Conservation (phyloP, 2,329 filamentous ascomycete genomes). For the Fusarium penzigii region DNA sequence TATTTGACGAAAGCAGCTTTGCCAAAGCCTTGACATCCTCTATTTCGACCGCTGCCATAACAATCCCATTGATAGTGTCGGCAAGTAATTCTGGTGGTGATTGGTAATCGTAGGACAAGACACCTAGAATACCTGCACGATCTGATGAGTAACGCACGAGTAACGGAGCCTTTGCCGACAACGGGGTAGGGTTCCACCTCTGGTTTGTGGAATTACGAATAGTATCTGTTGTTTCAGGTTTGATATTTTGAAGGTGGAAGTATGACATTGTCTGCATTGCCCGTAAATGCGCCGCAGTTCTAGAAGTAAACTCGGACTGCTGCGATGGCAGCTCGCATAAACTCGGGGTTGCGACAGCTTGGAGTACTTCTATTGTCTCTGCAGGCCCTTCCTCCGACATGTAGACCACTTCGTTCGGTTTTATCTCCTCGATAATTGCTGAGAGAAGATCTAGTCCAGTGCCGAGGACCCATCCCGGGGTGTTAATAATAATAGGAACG, state of each 20-base stretch:
- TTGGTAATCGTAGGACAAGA: constrained; percentile 69
- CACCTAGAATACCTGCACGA: constrained; percentile 58
- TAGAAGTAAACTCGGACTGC: constrained; percentile 52
- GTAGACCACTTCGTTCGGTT: constrained; percentile 65
- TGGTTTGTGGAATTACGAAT: constrained; percentile 8
- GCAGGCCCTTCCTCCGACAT: constrained; percentile 65
- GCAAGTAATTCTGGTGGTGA: constrained; percentile 58
- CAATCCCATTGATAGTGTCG: constrained; percentile 69
- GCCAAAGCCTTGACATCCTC: constrained; percentile 55
- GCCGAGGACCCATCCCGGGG: constrained; percentile 72
- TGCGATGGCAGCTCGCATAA: constrained; percentile 62
- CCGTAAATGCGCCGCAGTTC: constrained; percentile 66
- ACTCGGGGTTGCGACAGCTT: constrained; percentile 41
- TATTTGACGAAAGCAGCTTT: constrained; percentile 22
- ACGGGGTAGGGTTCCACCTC: constrained; percentile 54
- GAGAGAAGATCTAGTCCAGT: constrained; percentile 67
- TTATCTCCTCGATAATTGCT: constrained; percentile 54
- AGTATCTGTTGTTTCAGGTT: constrained; percentile 19
- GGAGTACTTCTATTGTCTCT: constrained; percentile 57
- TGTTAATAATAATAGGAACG: constrained; percentile 69
- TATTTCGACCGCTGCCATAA: constrained; percentile 66
- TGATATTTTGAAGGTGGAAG: constrained; percentile 54
- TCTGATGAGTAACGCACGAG: constrained; percentile 59
- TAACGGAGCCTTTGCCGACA: constrained; percentile 61
- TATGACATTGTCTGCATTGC: constrained; percentile 81